Evolutionary conservation across 345 rosid species (phyloP).

Genomic region (Heritiera fomes): DNA sequence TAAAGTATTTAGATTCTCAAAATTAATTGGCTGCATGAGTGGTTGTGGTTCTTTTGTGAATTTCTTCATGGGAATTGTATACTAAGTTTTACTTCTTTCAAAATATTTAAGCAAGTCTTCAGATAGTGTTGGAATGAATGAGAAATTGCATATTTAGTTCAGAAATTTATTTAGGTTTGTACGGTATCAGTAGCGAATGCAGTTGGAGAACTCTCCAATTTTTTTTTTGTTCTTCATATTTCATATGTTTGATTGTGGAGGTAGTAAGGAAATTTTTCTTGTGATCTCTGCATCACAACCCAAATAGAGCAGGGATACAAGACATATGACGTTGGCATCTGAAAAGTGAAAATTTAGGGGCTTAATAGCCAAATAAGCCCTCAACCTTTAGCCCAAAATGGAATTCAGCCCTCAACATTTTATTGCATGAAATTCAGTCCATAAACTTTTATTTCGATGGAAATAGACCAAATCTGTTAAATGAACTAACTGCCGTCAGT

Average conservation of each 20-base stretch:
- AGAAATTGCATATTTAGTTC: neutral
- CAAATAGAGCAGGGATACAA: neutral
- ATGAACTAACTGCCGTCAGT: too few species aligned
- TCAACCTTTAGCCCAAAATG: too few species aligned
- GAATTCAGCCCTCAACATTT: too few species aligned
- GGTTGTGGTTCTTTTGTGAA: neutral
- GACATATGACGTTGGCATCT: neutral
- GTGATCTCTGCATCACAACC: neutral
- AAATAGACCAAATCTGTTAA: too few species aligned
- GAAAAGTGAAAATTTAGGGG: neutral
- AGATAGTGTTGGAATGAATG: neutral
- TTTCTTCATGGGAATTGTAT: neutral
- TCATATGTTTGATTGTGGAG: neutral
- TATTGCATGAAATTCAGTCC: too few species aligned
- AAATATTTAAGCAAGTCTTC: neutral
- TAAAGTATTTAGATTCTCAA: neutral
- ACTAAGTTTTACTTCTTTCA: neutral
- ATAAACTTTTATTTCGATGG: too few species aligned
- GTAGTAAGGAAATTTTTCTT: neutral
- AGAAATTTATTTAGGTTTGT: neutral
- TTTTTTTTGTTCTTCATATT: neutral
- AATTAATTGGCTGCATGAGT: neutral
- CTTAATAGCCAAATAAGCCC: too few species aligned
- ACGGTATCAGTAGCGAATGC: neutral
- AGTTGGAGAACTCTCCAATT: neutral